Percentiles rank a stretch among this genome's conserved stretches.
These are phyloP conservation scores for Psilocybe azurescens DNA, from an alignment of 768 basidiomycete genomes.

Conservation along the genomic window DNA sequence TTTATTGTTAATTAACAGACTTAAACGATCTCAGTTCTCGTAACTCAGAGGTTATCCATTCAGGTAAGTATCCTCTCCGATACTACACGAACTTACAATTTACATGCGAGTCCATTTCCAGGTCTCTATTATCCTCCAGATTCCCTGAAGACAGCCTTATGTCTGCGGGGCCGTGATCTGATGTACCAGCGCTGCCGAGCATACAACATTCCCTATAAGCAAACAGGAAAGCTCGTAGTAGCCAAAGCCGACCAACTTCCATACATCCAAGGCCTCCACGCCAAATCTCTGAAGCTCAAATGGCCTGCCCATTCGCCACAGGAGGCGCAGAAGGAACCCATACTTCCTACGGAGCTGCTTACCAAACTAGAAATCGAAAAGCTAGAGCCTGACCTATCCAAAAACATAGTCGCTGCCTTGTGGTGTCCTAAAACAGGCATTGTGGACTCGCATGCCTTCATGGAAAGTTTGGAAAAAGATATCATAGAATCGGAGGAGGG, in stretches of 20 bases:
- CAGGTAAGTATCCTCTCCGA: constrained; percentile 50
- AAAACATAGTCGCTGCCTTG: constrained; percentile 71
- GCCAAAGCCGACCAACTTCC: constrained; percentile 67
- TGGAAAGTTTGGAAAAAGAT: constrained; percentile 84
- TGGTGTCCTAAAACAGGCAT: constrained; percentile 91
- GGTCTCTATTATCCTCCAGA: constrained; percentile 84
- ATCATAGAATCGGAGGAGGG: constrained; percentile 72
- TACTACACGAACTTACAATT: background rate
- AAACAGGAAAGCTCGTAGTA: constrained; percentile 90
- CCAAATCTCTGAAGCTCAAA: constrained; percentile 59
- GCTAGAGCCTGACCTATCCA: constrained; percentile 85
- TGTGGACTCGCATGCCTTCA: constrained; percentile 83
- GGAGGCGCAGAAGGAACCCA: constrained; percentile 31
- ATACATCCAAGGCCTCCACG: constrained; percentile 75
- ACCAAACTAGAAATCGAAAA: constrained; percentile 67
- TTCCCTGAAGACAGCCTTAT: constrained; percentile 86
- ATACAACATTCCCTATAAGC: constrained; percentile 68
- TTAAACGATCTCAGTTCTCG: constrained; percentile 62
- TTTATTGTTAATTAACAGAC: background rate
- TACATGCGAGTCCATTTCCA: constrained; percentile 29
- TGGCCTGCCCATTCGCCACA: constrained; percentile 51
- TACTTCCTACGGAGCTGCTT: constrained; percentile 72
- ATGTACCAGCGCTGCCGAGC: constrained; percentile 77
- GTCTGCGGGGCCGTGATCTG: constrained; percentile 84
- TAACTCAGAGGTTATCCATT: constrained; percentile 95